phyloP scores from a whole-genome alignment of 176 grass and related monocot species.

The Avena sativa region DNA sequence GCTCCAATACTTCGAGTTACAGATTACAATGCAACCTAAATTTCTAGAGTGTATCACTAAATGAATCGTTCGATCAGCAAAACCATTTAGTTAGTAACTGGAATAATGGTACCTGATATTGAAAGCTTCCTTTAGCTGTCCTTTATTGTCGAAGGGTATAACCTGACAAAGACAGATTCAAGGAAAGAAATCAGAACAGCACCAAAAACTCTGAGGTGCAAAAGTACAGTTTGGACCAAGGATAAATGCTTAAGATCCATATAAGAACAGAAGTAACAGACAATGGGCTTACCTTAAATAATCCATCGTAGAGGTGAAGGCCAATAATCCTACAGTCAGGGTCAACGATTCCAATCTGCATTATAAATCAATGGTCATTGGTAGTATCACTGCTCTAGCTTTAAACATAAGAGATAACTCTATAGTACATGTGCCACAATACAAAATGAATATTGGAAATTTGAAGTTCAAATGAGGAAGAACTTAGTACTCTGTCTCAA shows the following conservation, averaged over 20 bases:
- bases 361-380: constrained; percentile 2
- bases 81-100: neutral
- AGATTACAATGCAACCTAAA: neutral
- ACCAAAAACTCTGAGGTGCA: neutral
- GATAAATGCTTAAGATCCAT: constrained; percentile 14
- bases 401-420: neutral
- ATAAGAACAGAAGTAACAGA: constrained; percentile 5
- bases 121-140: constrained; percentile 99
- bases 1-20: constrained; percentile 10
- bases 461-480: neutral
- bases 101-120: constrained; percentile 84
- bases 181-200: constrained; percentile 8
- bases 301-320: constrained; percentile 93
- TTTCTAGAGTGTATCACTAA: constrained; percentile 20
- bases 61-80: constrained; percentile 15
- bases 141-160: constrained; percentile 99
- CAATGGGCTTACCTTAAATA: constrained; percentile 78
- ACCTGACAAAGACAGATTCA: constrained; percentile 58
- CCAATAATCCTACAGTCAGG: constrained; percentile 95
- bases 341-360: constrained; percentile 94
- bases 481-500: neutral
- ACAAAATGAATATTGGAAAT: constrained; percentile 13
- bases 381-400: neutral
- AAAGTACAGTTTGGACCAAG: neutral
- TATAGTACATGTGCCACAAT: neutral